Base-by-base conservation (phyloP, 495 filamentous ascomycete species). In the Aspergillus bertholletiae region DNA sequence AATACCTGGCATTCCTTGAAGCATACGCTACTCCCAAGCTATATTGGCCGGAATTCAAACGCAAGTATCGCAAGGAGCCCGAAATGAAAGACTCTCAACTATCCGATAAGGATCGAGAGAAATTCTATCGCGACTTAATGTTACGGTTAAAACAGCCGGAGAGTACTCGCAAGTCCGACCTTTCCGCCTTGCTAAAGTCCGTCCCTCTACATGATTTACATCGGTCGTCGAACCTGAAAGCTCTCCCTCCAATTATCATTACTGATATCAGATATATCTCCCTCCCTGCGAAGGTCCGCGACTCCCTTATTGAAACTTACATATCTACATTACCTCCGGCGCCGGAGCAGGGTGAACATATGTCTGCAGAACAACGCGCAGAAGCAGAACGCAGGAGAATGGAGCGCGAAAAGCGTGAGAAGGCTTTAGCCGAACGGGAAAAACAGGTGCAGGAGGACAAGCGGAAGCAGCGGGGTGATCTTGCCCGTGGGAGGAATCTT, bases 31-130 rank as follows among this genome's bases (percentile, higher is more conserved):
- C 86, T 0, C 86, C 88, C 1, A 97, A 96, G 71, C 74, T 97
- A 11, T 98, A 95, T 70, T 98, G 94, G 94, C 85, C 89, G 0
- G 94, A 98, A 65, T 98, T 98, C 68, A 89, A 89, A 57, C 80
- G 93, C 27, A 97, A 96, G 63, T 94, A 85, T 60, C 87, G 86
- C 55, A 91, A 87, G 55, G 90, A 93, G 52, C 65, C 80, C 0
- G 83, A 84, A 49, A 95, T 97, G 92, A 85, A 83, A 46, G 86
- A 92, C 57, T 66, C 81, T 7, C 81, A 86, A 43, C 64, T 97
- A 24, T 70, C 73, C 1, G 95, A 98, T 64, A 95, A 92, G 62
- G 92, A 97, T 54, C 81, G 90, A 2, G 94, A 98, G 66, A 95
- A 89, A 68, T 80, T 83, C 69, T 98, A 96, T 66, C 85, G 95